Evolutionary conservation across 1,139 yeast species (phyloP), one percentile per base, ranked within the genome.

Genomic region (Pichia sp.): DNA sequence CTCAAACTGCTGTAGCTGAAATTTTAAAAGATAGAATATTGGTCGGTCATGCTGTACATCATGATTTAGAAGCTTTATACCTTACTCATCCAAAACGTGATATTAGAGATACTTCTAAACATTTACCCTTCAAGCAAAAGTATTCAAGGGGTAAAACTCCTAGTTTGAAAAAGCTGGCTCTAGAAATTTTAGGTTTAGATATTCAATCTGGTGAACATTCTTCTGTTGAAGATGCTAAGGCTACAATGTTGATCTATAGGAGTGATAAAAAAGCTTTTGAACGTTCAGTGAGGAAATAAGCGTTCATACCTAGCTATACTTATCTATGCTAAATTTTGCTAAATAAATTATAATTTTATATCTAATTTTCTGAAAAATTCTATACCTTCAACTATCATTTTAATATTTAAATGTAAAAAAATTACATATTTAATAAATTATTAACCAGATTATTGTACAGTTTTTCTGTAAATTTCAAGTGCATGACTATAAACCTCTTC

Each of bases 221-320:
- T 8, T 84, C 96, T 0, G 84, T 89, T 1, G 95, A 85, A 56
- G 96, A 88, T 64, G 95, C 96, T 0, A 73, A 77, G 52, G 91
- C 91, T 2, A 78, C 95, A 0, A 86, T 88, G 96, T 63, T 80
- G 42, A 60, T 88, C 22, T 88, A 77, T 56, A 70, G 86, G 46
- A 56, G 74, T 42, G 72, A 75, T 52, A 79, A 74, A 53, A 64
- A 63, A 40, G 85, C 77, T 39, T 79, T 84, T 50, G 91, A 83
- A 49, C 37, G 35, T 18, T 39, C 31, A 31, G 5, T 30, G 4
- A 30, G 32, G 12, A 9, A 18, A 4, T 30, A 25, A 25, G n/a
- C n/a, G n/a, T n/a, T n/a, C n/a, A n/a, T n/a, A n/a, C n/a, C n/a
- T n/a, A n/a, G n/a, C n/a, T n/a, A n/a, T n/a, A n/a, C 14, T 25